Percentiles rank a stretch among this genome's conserved stretches.
phyloP scores from a whole-genome alignment of 1,284 basidiomycete genomes.

The Rhizopogon hawkerae region DNA sequence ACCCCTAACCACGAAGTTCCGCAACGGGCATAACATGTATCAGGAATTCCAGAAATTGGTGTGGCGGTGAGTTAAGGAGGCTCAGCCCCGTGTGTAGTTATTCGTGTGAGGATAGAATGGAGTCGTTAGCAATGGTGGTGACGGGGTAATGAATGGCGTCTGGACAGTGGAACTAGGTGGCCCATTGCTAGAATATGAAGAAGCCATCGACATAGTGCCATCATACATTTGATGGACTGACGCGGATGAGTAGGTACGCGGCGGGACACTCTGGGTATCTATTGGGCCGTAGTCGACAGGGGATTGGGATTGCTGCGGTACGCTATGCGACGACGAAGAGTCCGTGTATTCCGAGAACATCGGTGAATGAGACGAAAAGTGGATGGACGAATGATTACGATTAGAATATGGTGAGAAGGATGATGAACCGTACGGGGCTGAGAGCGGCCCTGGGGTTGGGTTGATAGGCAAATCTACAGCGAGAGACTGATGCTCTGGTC shows the following conservation, averaged over 20 bases:
- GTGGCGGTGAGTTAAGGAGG: constrained; percentile 10
- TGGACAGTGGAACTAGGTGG: constrained; percentile 7
- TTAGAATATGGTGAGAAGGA: constrained; percentile 15
- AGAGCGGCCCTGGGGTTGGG: constrained; percentile 9
- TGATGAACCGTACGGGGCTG: constrained; percentile 5
- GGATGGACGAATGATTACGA: constrained; percentile 4
- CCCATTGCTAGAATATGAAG: constrained; percentile 9
- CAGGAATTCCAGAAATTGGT: constrained; percentile 13
- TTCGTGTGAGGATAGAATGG: constrained; percentile 28
- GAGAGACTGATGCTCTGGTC: constrained; percentile 9
- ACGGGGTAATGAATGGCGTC: constrained; percentile 15
- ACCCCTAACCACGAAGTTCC: constrained; percentile 6
- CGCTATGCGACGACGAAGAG: constrained; percentile 8
- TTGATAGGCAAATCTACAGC: constrained; percentile 9
- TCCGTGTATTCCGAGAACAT: constrained; percentile 16
- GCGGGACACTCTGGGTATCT: constrained; percentile 9
- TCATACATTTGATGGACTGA: constrained; percentile 14
- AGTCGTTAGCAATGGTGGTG: constrained; percentile 29
- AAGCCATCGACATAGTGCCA: constrained; percentile 6
- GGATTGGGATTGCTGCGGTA: constrained; percentile 10
- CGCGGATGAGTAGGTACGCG: constrained; percentile 18
- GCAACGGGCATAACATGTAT: constrained; percentile 10
- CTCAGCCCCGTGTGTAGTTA: constrained; percentile 8
- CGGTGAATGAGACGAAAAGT: constrained; percentile 10
- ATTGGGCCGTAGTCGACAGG: constrained; percentile 8